Evolutionary conservation across 495 filamentous ascomycete species (phyloP).

Genomic region (Aspergillus incahuasiensis): DNA sequence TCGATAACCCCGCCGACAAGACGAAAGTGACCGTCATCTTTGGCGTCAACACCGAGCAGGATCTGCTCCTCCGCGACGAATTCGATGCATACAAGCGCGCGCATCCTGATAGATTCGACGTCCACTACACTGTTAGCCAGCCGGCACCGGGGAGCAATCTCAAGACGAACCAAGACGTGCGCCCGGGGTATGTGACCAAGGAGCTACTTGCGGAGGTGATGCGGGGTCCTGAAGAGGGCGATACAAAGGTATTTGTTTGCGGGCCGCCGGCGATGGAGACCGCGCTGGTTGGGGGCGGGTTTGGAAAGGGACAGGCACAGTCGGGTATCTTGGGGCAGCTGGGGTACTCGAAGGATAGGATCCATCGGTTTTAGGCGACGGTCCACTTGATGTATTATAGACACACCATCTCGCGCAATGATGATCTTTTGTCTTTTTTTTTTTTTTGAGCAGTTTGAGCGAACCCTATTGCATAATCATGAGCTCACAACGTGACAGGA

Average conservation of each 20-base stretch:
- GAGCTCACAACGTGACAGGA: no score
- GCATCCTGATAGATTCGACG: slow-evolving; percentile 55
- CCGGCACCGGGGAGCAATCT: slow-evolving; percentile 32
- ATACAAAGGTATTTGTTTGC: slow-evolving; percentile 61
- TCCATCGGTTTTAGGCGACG: background rate
- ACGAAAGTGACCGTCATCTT: slow-evolving; percentile 62
- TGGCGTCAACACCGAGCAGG: slow-evolving; percentile 59
- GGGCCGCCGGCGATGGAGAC: slow-evolving; percentile 61
- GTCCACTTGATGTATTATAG: background rate
- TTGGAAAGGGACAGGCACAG: background rate
- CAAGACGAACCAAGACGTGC: slow-evolving; percentile 11
- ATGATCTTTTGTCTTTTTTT: background rate
- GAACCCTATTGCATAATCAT: no score
- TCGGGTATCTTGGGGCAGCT: background rate
- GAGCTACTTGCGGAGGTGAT: slow-evolving; percentile 50
- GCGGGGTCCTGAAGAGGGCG: slow-evolving; percentile 27
- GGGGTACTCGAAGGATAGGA: slow-evolving; percentile 1
- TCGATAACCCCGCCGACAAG: slow-evolving; percentile 56
- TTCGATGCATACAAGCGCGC: slow-evolving; percentile 47
- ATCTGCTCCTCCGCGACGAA: slow-evolving; percentile 54
- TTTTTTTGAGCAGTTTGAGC: background rate
- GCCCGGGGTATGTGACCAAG: slow-evolving; percentile 54
- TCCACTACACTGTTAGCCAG: slow-evolving; percentile 54
- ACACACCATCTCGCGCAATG: background rate
- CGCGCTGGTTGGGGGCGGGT: slow-evolving; percentile 41